Evolutionary conservation across 31 red algal genomes (phyloP).

Genomic region (Asparagopsis taxiformis): DNA sequence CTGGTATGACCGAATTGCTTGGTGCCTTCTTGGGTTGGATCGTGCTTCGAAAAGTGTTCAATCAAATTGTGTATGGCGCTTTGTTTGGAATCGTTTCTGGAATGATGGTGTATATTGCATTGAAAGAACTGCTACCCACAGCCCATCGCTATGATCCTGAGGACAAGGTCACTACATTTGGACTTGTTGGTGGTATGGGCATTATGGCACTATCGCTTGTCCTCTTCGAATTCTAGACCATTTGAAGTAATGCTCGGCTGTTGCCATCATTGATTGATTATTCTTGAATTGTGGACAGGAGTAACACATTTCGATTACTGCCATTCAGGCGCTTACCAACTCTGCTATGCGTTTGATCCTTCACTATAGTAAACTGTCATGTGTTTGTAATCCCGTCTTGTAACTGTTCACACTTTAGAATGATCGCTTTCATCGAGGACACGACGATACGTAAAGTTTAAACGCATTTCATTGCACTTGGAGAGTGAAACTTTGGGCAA

Average conservation of each 20-base stretch:
- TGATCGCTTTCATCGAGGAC: slow-evolving; percentile 54
- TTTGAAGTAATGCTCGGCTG: too few relatives aligned
- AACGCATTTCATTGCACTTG: slow-evolving; percentile 48
- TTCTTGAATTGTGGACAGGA: too few relatives aligned
- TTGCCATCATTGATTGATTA: too few relatives aligned
- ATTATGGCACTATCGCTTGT: slow-evolving; percentile 78
- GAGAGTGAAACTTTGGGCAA: slow-evolving; percentile 62
- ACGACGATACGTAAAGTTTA: slow-evolving; percentile 74
- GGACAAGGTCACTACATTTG: slow-evolving; percentile 62
- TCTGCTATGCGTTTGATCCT: too few relatives aligned
- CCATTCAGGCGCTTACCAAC: too few relatives aligned
- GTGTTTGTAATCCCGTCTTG: too few relatives aligned
- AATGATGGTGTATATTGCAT: slow-evolving; percentile 86
- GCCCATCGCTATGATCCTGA: slow-evolving; percentile 87
- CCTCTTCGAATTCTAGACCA: slow-evolving; percentile 55
- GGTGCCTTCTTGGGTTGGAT: slow-evolving; percentile 82
- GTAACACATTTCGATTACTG: too few relatives aligned
- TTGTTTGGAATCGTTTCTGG: slow-evolving; percentile 78
- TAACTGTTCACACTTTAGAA: slow-evolving; percentile 3
- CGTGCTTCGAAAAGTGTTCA: slow-evolving; percentile 69
- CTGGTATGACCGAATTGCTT: slow-evolving; percentile 76
- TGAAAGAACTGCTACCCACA: slow-evolving; percentile 81
- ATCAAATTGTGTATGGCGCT: slow-evolving; percentile 64
- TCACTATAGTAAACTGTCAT: too few relatives aligned
- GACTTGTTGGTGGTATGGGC: slow-evolving; percentile 49